Conservation (phyloP, 768 basidiomycete species). For the Leucosporidium scottii region DNA sequence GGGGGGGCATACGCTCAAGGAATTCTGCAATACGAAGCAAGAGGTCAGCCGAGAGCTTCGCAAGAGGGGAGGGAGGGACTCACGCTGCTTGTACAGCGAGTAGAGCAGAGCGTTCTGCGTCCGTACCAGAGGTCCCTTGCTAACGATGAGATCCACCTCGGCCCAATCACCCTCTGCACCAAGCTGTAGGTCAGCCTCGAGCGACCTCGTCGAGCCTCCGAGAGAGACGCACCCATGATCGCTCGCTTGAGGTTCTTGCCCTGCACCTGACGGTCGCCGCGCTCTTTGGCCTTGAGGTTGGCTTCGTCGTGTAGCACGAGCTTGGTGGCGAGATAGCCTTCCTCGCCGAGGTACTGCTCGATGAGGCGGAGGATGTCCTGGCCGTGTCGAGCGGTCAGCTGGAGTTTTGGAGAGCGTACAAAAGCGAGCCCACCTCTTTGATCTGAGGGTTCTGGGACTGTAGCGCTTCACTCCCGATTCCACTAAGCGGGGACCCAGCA, state of each 20-base stretch:
- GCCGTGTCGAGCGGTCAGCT: neutral
- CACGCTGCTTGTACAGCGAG: conserved; percentile 39
- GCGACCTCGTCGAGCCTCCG: neutral
- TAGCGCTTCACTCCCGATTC: neutral
- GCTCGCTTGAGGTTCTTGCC: conserved; percentile 36
- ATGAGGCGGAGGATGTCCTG: conserved; percentile 39
- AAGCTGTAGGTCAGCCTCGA: no score
- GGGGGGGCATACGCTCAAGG: conserved; percentile 34
- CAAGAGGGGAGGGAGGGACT: neutral
- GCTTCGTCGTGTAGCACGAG: conserved; percentile 36
- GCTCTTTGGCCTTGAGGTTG: conserved; percentile 14
- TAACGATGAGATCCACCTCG: conserved; percentile 35
- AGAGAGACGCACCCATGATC: conserved; percentile 34
- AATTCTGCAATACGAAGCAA: conserved; percentile 26
- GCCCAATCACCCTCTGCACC: conserved; percentile 39
- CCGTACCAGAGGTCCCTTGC: conserved; percentile 31
- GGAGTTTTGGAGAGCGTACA: neutral
- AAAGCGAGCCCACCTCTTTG: neutral
- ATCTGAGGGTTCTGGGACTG: neutral
- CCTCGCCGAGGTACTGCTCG: conserved; percentile 36
- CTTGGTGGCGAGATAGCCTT: conserved; percentile 18
- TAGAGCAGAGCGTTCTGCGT: conserved; percentile 40
- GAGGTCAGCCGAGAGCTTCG: neutral
- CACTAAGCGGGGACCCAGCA: neutral
- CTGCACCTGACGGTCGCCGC: conserved; percentile 25